phyloP scores from a whole-genome alignment of 2,329 filamentous ascomycete genomes.

The Diaporthe sp. region DNA sequence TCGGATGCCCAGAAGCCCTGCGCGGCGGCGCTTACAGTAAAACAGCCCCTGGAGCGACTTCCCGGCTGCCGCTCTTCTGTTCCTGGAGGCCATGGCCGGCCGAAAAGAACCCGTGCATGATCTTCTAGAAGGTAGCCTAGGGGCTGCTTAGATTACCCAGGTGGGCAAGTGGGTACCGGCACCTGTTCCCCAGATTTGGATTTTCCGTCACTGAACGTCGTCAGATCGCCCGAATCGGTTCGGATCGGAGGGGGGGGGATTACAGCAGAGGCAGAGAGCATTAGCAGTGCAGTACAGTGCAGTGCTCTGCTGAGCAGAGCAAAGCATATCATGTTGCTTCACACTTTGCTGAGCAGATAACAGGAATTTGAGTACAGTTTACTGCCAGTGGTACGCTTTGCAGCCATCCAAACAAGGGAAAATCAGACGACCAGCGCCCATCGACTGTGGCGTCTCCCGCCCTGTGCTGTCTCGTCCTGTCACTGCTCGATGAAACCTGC shows the following conservation, averaged over 20 bases:
- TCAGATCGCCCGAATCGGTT: constrained; percentile 47
- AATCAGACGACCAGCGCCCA: constrained; percentile 26
- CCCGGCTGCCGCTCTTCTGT: constrained; percentile 29
- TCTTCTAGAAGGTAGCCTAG: constrained; percentile 40
- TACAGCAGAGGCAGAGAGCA: not conserved
- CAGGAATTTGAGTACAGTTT: not conserved
- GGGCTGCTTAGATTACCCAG: constrained; percentile 15
- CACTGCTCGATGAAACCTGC: constrained; percentile 30
- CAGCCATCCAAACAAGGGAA: not conserved
- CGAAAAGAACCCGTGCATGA: constrained; percentile 30
- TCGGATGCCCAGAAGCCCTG: constrained; percentile 15
- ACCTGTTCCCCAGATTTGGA: constrained; percentile 38
- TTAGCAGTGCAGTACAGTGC: not conserved
- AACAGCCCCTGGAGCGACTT: constrained; percentile 29
- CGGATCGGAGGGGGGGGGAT: constrained; percentile 15
- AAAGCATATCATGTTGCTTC: not conserved
- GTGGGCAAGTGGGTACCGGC: constrained; percentile 35
- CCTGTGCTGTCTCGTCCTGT: constrained; percentile 20
- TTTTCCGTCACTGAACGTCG: constrained; percentile 42
- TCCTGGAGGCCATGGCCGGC: constrained; percentile 9
- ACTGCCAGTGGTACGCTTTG: not conserved
- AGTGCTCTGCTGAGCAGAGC: not conserved
- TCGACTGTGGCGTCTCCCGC: constrained; percentile 18
- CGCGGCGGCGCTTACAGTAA: not conserved
- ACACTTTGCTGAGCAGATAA: not conserved